Evolutionary conservation across 768 basidiomycete genomes (phyloP), one percentile per base, ranked within the genome.

Genomic region (Chalciporus chontae): DNA sequence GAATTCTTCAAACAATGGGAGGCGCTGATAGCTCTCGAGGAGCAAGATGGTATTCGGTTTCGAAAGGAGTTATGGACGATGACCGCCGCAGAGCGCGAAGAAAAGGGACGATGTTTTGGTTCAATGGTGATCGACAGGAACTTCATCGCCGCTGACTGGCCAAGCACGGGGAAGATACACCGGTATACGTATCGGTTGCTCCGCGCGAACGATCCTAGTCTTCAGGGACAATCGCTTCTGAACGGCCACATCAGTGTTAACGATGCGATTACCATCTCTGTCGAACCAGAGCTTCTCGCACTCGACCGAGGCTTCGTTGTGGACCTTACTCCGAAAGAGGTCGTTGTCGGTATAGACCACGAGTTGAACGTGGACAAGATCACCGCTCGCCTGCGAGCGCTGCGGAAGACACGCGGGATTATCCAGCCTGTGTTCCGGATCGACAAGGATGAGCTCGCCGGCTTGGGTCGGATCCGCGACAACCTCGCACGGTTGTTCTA

Each of bases 1-100:
- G 76, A 74, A 1, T 98, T 98, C 68, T 98, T 96, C 75, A 82
- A 82, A 60, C 77, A 81, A 57, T 99, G 96, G 96, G 96, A 99
- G 63, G 70, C 75, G 3, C 76, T 98, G 14, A 75, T 98, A 48
- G 76, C 90, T 2, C 62, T 84, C 4, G 96, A 99, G 65, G 96
- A 98, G 64, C 84, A 86, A 50, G 94, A 96, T 55, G 72, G 89
- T 13, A 70, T 85, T 9, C 78, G 89, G 17, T 94, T 91, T 71
- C 83, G 83, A 64, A 90, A 88, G 56, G 94, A 99, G 59, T 73
- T 98, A 8, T 99, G 96, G 96, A 94, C 90, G 0, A 81, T 95
- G 77, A 78, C 79, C 6, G 91, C 92, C 0, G 71, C 67, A 15
- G 85, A 94, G 59, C 77, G 96, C 48, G 90, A 93, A 66, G 77